Evolutionary conservation across 345 rosid genomes (phyloP).

Genomic region (Carallia pectinifolia): DNA sequence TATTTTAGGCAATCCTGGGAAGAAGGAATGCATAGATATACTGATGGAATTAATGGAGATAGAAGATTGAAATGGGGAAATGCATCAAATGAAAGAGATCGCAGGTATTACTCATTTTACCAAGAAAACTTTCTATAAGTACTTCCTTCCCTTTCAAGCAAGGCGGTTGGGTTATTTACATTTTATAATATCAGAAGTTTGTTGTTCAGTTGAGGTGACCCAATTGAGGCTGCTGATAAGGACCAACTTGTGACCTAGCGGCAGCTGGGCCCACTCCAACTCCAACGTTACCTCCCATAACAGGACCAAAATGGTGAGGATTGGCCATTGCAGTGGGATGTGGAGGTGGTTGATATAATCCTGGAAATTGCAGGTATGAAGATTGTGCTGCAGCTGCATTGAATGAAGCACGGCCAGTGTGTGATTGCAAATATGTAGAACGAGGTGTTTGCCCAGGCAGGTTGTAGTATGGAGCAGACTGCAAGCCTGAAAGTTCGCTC

Average conservation of each 20-base stretch:
- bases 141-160: constrained; percentile 25
- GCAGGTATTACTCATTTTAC: constrained; percentile 18
- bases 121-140: constrained; percentile 23
- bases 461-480: constrained; percentile 72
- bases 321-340: constrained; percentile 67
- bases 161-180: constrained; percentile 14
- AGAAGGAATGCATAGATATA: too few relatives aligned
- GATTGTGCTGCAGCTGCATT: constrained; percentile 80
- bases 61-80: background rate
- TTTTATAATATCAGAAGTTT: constrained; percentile 53
- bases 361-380: constrained; percentile 90
- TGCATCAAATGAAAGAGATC: constrained; percentile 18
- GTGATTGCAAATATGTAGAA: constrained; percentile 72
- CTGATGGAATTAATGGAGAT: background rate
- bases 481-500: constrained; percentile 65
- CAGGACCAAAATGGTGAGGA: constrained; percentile 76
- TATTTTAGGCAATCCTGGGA: too few relatives aligned
- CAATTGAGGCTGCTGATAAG: constrained; percentile 71
- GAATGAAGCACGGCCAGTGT: constrained; percentile 70
- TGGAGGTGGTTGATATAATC: constrained; percentile 60
- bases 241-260: constrained; percentile 71
- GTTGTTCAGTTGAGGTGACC: constrained; percentile 90
- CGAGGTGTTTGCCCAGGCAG: constrained; percentile 81
- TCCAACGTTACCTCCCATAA: constrained; percentile 77
- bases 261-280: constrained; percentile 68